A percentile compares a stretch with the other conserved stretches of the same genome.
Evolutionary conservation across 768 basidiomycete genomes (phyloP).

Genomic region (Leccinum uliginosum): DNA sequence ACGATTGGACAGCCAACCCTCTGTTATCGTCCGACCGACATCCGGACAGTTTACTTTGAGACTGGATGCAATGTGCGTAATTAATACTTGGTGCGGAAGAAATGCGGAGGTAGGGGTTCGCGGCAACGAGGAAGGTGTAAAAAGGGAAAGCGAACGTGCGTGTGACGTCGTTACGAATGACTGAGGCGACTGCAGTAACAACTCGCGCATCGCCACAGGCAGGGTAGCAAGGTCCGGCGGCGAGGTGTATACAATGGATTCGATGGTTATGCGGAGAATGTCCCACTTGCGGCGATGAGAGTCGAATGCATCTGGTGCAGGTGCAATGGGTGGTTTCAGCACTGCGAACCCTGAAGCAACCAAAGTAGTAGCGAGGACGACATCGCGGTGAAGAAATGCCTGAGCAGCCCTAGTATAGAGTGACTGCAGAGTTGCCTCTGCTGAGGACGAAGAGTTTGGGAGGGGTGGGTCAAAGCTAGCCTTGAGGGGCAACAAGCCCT

Average conservation of each 20-base stretch:
- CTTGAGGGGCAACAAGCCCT: slow-evolving; percentile 36
- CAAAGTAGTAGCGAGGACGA: slow-evolving; percentile 60
- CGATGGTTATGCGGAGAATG: slow-evolving; percentile 78
- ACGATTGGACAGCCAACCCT: slow-evolving; percentile 73
- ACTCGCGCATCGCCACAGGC: slow-evolving; percentile 49
- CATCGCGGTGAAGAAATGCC: slow-evolving; percentile 74
- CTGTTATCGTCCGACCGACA: slow-evolving; percentile 60
- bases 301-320: slow-evolving; percentile 37
- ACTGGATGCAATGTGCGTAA: slow-evolving; percentile 66
- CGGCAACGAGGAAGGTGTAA: slow-evolving; percentile 46
- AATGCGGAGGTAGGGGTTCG: slow-evolving; percentile 46
- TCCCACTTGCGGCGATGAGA: slow-evolving; percentile 78
- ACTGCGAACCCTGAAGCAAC: slow-evolving; percentile 65
- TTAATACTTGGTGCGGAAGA: slow-evolving; percentile 65
- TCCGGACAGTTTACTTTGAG: slow-evolving; percentile 61
- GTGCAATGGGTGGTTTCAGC: slow-evolving; percentile 39
- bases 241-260: slow-evolving; percentile 66
- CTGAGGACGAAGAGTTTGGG: slow-evolving; percentile 17
- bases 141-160: slow-evolving; percentile 62
- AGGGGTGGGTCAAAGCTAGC: slow-evolving; percentile 14
- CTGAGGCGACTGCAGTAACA: slow-evolving; percentile 55
- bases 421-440: slow-evolving; percentile 55
- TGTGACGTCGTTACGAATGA: slow-evolving; percentile 53
- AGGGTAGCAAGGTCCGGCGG: slow-evolving; percentile 38
- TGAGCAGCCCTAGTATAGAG: slow-evolving; percentile 75